These are phyloP conservation scores for Xylariales sp. DNA, from an alignment of 2,329 filamentous ascomycete species.

Conservation along the genomic window DNA sequence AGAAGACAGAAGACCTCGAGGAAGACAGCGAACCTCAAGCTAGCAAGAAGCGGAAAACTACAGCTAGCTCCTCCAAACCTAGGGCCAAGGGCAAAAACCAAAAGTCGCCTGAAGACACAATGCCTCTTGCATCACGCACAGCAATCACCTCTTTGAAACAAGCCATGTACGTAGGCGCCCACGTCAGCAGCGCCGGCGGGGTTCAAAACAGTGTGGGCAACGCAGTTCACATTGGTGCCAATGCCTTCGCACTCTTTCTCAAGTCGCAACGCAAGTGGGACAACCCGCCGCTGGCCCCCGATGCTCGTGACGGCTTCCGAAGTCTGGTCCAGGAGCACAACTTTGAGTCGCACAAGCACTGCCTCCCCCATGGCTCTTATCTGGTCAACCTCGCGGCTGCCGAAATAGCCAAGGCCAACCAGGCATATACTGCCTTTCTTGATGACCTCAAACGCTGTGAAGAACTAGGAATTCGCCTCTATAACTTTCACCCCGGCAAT, in stretches of 20 bases:
- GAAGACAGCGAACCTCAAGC: slow-evolving; percentile 11
- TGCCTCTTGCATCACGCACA: slow-evolving; percentile 68
- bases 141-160: slow-evolving; percentile 57
- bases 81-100: slow-evolving; percentile 40
- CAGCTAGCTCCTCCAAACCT: slow-evolving; percentile 11
- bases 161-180: slow-evolving; percentile 81
- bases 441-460: slow-evolving; percentile 88
- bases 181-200: slow-evolving; percentile 85
- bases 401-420: slow-evolving; percentile 72
- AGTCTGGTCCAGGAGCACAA: slow-evolving; percentile 61
- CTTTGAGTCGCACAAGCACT: slow-evolving; percentile 68
- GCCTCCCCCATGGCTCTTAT: slow-evolving; percentile 92
- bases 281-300: slow-evolving; percentile 69
- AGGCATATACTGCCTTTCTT: slow-evolving; percentile 81
- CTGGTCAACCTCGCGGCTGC: slow-evolving; percentile 91
- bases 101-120: slow-evolving; percentile 35
- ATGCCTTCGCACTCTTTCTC: slow-evolving; percentile 90
- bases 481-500: slow-evolving; percentile 96
- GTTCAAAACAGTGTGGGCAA: slow-evolving; percentile 86
- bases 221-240: slow-evolving; percentile 76
- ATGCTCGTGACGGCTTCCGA: slow-evolving; percentile 66
- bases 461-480: slow-evolving; percentile 79
- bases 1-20: slow-evolving; percentile 20
- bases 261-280: slow-evolving; percentile 96
- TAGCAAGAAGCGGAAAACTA: slow-evolving; percentile 13